These are phyloP conservation scores for Postia placenta DNA, from an alignment of 768 basidiomycete species.

Conservation along the genomic window DNA sequence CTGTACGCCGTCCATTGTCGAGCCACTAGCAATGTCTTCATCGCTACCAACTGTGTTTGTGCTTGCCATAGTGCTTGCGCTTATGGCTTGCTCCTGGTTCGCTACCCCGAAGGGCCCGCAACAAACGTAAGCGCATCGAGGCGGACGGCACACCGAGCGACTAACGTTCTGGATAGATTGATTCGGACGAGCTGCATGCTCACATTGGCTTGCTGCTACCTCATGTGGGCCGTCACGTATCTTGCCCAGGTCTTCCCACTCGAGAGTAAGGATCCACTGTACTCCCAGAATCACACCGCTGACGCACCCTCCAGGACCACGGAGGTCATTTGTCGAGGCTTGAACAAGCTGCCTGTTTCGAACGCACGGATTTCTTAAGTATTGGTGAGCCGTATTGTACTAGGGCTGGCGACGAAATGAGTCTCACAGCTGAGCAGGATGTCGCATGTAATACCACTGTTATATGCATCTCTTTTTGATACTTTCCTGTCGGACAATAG, in stretches of 20 bases:
- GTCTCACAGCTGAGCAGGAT: not conserved
- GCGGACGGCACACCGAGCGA: not conserved
- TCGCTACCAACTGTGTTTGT: constrained; percentile 64
- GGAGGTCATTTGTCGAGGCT: constrained; percentile 5
- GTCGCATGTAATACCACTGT: not conserved
- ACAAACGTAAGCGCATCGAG: constrained; percentile 63
- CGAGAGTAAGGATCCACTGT: constrained; percentile 44
- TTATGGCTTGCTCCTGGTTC: constrained; percentile 61
- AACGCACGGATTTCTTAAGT: no score
- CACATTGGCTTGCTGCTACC: constrained; percentile 76
- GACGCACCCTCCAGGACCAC: constrained; percentile 6
- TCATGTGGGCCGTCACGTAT: constrained; percentile 98
- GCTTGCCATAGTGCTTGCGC: constrained; percentile 54
- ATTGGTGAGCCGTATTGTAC: no score
- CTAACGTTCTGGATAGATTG: constrained; percentile 50
- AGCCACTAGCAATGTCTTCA: constrained; percentile 47
- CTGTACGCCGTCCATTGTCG: no score
- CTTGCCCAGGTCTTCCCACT: constrained; percentile 91
- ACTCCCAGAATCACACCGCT: not conserved
- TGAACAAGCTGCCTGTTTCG: no score
- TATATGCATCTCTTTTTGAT: not conserved
- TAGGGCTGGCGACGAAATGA: no score
- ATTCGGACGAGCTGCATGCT: constrained; percentile 78
- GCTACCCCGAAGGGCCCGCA: constrained; percentile 82
- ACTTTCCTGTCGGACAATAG: not conserved